A percentile compares a stretch with the other conserved stretches of the same genome.
Evolutionary conservation across 305 asterid genomes (phyloP).

Genomic region (Solanum hybrid): DNA sequence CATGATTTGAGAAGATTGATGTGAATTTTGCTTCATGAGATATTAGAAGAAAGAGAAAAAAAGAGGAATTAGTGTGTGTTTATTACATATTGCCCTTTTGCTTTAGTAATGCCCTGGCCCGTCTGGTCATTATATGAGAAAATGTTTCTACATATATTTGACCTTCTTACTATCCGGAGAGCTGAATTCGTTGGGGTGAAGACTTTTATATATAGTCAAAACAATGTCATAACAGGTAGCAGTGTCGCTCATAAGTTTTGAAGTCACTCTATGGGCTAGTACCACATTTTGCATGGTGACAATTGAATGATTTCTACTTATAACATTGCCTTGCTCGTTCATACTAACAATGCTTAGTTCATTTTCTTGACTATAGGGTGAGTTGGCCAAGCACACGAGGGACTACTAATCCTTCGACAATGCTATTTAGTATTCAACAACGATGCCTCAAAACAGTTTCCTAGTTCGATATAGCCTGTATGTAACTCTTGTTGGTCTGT

Average conservation of each 20-base stretch:
- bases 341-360: not conserved
- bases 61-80: not conserved
- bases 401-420: not conserved
- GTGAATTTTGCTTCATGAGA: too few species aligned
- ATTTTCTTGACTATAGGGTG: conserved; percentile 22
- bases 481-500: not conserved
- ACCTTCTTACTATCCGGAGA: not conserved
- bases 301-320: not conserved
- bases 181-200: too few species aligned
- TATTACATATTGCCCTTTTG: not conserved
- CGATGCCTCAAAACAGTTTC: not conserved
- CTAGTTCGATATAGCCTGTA: not conserved
- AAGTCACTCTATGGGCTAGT: not conserved
- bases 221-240: not conserved
- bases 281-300: not conserved
- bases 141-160: not conserved
- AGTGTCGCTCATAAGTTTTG: not conserved
- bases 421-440: not conserved
- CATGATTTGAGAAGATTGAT: too few species aligned
- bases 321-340: not conserved
- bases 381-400: conserved; percentile 31
- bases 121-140: not conserved
- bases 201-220: too few species aligned
- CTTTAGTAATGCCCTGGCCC: not conserved
- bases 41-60: too few species aligned